Conservation (phyloP, 1,284 basidiomycete genomes). For the Calocybe gambosa region DNA sequence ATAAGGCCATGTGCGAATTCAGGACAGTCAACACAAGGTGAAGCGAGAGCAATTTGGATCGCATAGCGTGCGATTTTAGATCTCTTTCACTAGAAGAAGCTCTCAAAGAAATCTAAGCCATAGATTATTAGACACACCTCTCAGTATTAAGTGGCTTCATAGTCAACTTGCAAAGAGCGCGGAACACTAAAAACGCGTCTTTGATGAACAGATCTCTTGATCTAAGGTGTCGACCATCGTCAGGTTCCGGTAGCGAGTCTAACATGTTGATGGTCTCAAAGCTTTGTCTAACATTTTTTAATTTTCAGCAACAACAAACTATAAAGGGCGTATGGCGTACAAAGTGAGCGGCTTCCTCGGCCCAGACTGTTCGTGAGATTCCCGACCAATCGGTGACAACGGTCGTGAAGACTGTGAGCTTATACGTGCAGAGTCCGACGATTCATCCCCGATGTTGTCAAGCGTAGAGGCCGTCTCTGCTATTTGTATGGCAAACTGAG, state of each 20-base stretch:
- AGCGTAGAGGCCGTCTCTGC: conserved; percentile 10
- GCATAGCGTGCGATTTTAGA: conserved; percentile 91
- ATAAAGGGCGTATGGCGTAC: conserved; percentile 6
- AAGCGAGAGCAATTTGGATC: conserved; percentile 88
- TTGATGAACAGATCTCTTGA: conserved; percentile 87
- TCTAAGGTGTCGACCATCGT: conserved; percentile 35
- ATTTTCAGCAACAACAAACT: not conserved
- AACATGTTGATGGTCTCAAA: conserved; percentile 28
- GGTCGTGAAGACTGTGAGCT: conserved; percentile 8
- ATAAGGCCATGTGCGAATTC: conserved; percentile 84
- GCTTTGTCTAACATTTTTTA: conserved; percentile 17
- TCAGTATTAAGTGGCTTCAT: conserved; percentile 94
- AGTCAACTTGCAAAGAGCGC: conserved; percentile 93
- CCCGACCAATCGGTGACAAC: conserved; percentile 4
- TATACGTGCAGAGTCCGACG: conserved; percentile 1
- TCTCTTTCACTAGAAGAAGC: conserved; percentile 71
- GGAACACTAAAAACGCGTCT: conserved; percentile 94
- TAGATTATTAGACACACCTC: conserved; percentile 48
- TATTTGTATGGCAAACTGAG: conserved; percentile 13
- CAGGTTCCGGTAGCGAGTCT: conserved; percentile 22
- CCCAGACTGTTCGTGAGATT: not conserved
- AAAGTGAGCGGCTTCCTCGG: conserved; percentile 10
- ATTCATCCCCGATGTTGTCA: conserved; percentile 1
- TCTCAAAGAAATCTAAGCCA: conserved; percentile 10
- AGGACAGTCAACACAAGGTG: conserved; percentile 92